Evolutionary conservation across 2,329 filamentous ascomycete species (phyloP), one percentile per base, ranked within the genome.

Genomic region (Tolypocladium capitatum): DNA sequence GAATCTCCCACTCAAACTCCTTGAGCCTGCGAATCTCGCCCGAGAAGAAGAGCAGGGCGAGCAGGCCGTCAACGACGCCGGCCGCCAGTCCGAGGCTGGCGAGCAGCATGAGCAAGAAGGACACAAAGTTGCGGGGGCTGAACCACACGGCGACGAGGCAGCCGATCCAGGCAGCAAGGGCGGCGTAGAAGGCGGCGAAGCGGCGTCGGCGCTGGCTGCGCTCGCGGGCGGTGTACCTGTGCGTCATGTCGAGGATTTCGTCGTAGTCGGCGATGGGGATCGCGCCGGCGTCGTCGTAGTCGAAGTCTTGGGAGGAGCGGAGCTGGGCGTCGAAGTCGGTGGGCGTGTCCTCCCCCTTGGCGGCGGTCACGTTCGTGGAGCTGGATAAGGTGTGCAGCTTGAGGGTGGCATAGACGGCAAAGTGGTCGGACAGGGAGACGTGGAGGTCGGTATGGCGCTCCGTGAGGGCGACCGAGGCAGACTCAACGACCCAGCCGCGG

Each of bases 1-100:
- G 70, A 27, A 97, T 82, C 65, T 98, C 92, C 85, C 88, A 96
- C 62, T 92, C 81, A 67, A 97, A 97, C 69, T 98, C 92, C 58
- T 80, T 83, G 47, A 98, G 68, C 4, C 84, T 83, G 49, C 88
- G 76, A 50, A 96, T 67, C 68, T 98, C 92, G 51, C 81, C 81
- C 11, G 84, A 82, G 49, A 95, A 83, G 63, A 98, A 98, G 44
- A 97, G 65, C 0, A 92, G 75, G 0, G 89, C 85, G 62, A 97
- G 86, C 36, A 97, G 66, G 0, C 91, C 90, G 60, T 96, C 86
- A 20, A 96, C 63, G 3, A 88, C 77, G 0, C 91, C 91, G 4
- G 82, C 80, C 16, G 76, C 76, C 32, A 97, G 73, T 2, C 81
- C 80, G 16, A 97, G 64, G n/a, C 83, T 88, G 60, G 84, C 86